Base-by-base conservation (phyloP, 805 yeast species). In the Lipomyces spencermartinsiae region DNA sequence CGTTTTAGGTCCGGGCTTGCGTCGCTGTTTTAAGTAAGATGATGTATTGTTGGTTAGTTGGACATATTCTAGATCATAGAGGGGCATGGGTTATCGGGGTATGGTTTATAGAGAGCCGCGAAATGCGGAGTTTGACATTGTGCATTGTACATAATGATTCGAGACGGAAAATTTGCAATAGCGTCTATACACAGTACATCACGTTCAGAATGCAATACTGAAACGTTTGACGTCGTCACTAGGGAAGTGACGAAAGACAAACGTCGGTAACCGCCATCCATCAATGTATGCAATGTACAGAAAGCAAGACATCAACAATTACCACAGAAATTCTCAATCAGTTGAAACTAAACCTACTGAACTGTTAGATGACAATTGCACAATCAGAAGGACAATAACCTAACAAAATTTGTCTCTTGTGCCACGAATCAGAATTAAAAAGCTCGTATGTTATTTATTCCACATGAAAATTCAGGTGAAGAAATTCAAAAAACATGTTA, bases 381-480 rank as follows among this genome's bases (percentile, higher is more conserved):
- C 49, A 14, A 14, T 14, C 7, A 16, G 16, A 16, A 2, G 12
- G 19, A 43, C 22, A 19, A 37, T 37, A 43, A n/a, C 5, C 10
- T 43, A 16, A 29, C 22, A 14, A 46, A n/a, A 51, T 2, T n/a
- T 43, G 49, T 43, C 49, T 43, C 49, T 16, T n/a, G 49, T n/a
- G 22, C 19, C 3, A n/a, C 8, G 35, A 55, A 68, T 80, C 83
- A 80, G 83, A 77, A 81, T 80, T 80, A 80, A 80, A 80, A 80
- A 80, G 83, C 83, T 80, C 82, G 75, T 65, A 68, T 70, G 73
- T 75, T 74, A 66, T 74, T 78, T 35, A 16, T 78, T 75, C 76
- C 77, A 75, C 78, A 74, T 56, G 69, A 66, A 46, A 35, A 58
- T 78, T 79, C 81, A 76, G 82, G 74, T 78, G 82, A 80, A 79